Percentiles rank a stretch among this genome's conserved stretches.
phyloP scores from a whole-genome alignment of 768 basidiomycete genomes.

The Strobilomyces confusus region DNA sequence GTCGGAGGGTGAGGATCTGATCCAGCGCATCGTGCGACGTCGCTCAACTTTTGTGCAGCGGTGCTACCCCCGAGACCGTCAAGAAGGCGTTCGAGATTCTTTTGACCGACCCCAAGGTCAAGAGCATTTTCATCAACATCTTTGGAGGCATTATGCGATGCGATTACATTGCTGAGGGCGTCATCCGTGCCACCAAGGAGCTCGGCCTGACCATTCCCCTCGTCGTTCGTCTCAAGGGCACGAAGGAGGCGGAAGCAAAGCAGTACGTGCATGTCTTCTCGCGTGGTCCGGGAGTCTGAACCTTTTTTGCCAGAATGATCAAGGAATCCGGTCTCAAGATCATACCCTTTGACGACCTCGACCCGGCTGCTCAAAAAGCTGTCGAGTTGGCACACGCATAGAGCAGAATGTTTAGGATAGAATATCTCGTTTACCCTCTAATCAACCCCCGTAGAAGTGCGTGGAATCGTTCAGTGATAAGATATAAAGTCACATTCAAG shows the following conservation, averaged over 20 bases:
- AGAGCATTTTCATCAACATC: slow-evolving; percentile 98
- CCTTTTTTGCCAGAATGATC: slow-evolving; percentile 69
- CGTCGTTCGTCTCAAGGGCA: slow-evolving; percentile 94
- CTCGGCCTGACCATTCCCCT: slow-evolving; percentile 80
- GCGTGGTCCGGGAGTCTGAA: background rate
- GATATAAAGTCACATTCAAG: slow-evolving; percentile 26
- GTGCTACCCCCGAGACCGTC: slow-evolving; percentile 98
- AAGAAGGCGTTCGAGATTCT: slow-evolving; percentile 99
- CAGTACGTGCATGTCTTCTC: slow-evolving; percentile 49
- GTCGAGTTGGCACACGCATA: slow-evolving; percentile 60
- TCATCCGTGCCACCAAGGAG: slow-evolving; percentile 96
- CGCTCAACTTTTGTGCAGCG: slow-evolving; percentile 42
- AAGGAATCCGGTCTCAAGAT: slow-evolving; percentile 89
- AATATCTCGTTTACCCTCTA: slow-evolving; percentile 18
- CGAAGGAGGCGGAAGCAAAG: slow-evolving; percentile 94
- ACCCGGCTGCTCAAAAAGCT: slow-evolving; percentile 84
- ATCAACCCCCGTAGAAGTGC: slow-evolving; percentile 1
- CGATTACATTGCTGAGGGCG: slow-evolving; percentile 96
- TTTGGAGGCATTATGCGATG: slow-evolving; percentile 99
- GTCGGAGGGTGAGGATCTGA: slow-evolving; percentile 74
- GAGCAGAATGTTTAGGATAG: slow-evolving; percentile 22
- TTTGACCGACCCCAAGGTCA: slow-evolving; percentile 84
- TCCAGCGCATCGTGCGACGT: background rate
- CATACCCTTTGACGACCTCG: slow-evolving; percentile 86
- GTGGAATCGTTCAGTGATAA: slow-evolving; percentile 1